Evolutionary conservation across 1,139 yeast species (phyloP).

Genomic region (Lodderomyces orthopsilosis): DNA sequence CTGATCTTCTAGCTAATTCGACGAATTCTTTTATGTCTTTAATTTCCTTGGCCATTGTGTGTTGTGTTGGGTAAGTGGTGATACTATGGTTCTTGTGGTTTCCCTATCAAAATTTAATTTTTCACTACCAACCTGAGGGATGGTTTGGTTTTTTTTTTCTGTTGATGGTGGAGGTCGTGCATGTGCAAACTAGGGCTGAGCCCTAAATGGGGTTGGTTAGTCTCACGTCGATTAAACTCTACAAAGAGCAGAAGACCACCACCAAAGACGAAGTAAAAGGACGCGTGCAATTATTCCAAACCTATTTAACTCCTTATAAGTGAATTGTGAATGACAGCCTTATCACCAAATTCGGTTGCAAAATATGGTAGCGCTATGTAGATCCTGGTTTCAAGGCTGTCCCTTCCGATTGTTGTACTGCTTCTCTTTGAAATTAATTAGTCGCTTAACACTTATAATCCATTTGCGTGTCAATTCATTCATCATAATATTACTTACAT

Average conservation of each 20-base stretch:
- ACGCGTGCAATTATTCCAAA: background rate
- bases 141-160: background rate
- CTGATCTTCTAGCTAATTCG: constrained; percentile 97
- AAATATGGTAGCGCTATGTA: background rate
- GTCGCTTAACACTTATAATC: constrained; percentile 71
- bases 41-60: constrained; percentile 54
- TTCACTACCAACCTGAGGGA: background rate
- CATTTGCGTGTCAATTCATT: constrained; percentile 74
- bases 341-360: background rate
- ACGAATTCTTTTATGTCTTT: constrained; percentile 97
- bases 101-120: background rate
- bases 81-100: constrained; percentile 14
- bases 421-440: constrained; percentile 56
- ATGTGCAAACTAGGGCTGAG: constrained; percentile 11
- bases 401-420: constrained; percentile 1
- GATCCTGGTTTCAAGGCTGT: background rate
- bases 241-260: too few species aligned
- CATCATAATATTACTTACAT: constrained; percentile 72
- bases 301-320: background rate
- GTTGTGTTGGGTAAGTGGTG: background rate
- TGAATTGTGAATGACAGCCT: too few species aligned
- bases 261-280: too few species aligned
- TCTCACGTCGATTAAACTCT: too few species aligned
- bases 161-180: background rate
- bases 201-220: constrained; percentile 9